Conservation (phyloP, 257 asterid species). For the Nemophila menziesii region DNA sequence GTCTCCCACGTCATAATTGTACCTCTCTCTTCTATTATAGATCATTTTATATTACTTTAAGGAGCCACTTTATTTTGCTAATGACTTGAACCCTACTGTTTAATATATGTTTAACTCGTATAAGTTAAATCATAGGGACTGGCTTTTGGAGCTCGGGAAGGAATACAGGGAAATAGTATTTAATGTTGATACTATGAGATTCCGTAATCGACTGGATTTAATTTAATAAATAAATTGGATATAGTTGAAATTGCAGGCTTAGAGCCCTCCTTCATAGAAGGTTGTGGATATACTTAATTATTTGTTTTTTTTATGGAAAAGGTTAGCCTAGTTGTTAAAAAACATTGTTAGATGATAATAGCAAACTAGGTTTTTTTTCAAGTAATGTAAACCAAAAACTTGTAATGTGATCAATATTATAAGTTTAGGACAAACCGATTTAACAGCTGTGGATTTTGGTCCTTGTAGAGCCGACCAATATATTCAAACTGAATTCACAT, state of each 20-base stretch:
- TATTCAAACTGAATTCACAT: not conserved
- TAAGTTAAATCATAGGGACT: conserved; percentile 1
- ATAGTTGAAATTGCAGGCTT: too few relatives aligned
- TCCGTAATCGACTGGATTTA: too few relatives aligned
- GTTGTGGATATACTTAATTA: too few relatives aligned
- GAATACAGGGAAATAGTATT: too few relatives aligned
- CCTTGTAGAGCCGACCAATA: conserved; percentile 7
- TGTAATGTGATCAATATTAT: not conserved
- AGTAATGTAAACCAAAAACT: too few relatives aligned
- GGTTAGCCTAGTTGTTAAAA: too few relatives aligned
- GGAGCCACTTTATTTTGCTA: not conserved
- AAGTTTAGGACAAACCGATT: not conserved
- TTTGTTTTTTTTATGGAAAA: too few relatives aligned
- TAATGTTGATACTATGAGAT: too few relatives aligned
- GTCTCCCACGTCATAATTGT: not conserved
- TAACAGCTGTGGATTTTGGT: not conserved
- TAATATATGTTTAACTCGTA: not conserved
- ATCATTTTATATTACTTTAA: not conserved
- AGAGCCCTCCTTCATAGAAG: not conserved
- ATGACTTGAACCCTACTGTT: not conserved
- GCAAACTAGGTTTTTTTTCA: too few relatives aligned
- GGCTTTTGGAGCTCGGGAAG: conserved; percentile 21
- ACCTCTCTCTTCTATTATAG: conserved; percentile 12
- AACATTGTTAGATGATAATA: too few relatives aligned
- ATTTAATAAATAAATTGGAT: too few relatives aligned